phyloP scores from a whole-genome alignment of 352 stramenopile genomes.

The Aphanomyces euteiches region DNA sequence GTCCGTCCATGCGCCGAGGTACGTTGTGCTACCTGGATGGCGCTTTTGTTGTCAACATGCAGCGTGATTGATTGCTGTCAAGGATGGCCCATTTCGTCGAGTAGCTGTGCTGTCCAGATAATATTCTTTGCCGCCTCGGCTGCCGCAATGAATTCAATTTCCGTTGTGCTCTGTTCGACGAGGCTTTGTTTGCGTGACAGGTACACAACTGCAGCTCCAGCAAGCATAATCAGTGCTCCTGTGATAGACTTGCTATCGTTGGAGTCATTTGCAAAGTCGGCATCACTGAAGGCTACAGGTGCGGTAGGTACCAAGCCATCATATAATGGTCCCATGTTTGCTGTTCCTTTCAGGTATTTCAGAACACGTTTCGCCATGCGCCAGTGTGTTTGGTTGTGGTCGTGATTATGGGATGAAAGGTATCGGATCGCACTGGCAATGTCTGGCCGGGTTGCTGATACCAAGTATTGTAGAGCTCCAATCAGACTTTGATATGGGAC shows the following conservation, averaged over 20 bases:
- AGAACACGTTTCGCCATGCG: neutral
- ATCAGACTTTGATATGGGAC: neutral
- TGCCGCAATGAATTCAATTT: too few relatives aligned
- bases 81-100: neutral
- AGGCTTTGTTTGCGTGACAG: too few relatives aligned
- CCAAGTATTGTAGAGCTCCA: neutral
- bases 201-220: too few relatives aligned
- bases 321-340: neutral
- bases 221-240: too few relatives aligned
- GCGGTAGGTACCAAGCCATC: neutral
- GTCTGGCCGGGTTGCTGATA: conserved; percentile 14
- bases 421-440: neutral
- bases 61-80: neutral
- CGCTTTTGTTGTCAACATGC: neutral
- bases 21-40: conserved; percentile 3
- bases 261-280: conserved; percentile 7
- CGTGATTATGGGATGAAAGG: neutral
- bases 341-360: neutral
- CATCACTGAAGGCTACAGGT: neutral
- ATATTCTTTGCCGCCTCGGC: neutral
- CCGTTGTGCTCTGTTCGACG: too few relatives aligned
- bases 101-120: neutral
- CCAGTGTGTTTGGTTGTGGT: conserved; percentile 8
- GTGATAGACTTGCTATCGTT: neutral
- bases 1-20: neutral